Conservation (phyloP, 73 alveolate genomes). For the Paramecium sonneborni region DNA sequence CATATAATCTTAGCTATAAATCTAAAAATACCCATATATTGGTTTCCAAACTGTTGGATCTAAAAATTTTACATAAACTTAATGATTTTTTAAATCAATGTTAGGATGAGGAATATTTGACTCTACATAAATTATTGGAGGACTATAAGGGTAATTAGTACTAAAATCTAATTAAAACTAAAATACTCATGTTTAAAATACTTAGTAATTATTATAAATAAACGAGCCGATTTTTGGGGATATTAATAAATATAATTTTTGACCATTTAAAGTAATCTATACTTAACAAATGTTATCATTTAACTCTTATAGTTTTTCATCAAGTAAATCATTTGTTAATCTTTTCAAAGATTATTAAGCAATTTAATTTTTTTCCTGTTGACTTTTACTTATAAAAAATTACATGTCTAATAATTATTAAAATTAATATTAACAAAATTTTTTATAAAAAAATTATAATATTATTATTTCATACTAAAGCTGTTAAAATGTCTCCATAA, state of each 20-base stretch:
- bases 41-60: constrained; percentile 1
- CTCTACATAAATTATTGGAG: not conserved
- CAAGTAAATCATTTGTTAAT: not conserved
- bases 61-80: not conserved
- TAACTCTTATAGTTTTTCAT: not conserved
- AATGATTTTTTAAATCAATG: not conserved
- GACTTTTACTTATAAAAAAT: not conserved
- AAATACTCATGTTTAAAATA: not conserved
- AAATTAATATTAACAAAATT: not conserved
- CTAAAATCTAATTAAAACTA: not conserved
- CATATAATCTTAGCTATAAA: not conserved
- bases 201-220: not conserved
- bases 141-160: not conserved
- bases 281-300: not conserved
- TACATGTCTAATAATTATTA: not conserved
- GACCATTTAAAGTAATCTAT: not conserved
- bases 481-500: not conserved
- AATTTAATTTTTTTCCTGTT: not conserved
- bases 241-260: not conserved
- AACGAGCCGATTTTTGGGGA: constrained; percentile 1
- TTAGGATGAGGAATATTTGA: not conserved
- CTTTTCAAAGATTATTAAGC: not conserved
- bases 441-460: too few species aligned
- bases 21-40: not conserved
- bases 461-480: not conserved